Evolutionary conservation across 208 protist genomes (phyloP).

Genomic region (Naegleria lovaniensis): DNA sequence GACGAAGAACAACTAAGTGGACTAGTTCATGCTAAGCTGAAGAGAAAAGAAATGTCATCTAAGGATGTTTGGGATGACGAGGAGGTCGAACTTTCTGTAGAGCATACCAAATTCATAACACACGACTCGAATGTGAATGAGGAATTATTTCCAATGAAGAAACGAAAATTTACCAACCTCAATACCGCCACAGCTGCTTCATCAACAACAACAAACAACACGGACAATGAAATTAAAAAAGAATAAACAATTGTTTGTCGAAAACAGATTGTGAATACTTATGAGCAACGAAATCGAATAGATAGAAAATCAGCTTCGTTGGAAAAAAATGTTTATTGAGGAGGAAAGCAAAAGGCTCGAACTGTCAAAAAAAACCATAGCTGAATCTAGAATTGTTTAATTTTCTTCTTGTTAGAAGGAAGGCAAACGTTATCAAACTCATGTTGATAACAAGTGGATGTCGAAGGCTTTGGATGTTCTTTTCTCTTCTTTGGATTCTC

Average conservation of each 20-base stretch:
- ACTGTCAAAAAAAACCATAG: not conserved
- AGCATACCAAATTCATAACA: not conserved
- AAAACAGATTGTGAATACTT: too few species aligned
- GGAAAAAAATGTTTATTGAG: too few species aligned
- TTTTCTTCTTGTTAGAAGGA: not conserved
- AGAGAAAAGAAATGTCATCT: not conserved
- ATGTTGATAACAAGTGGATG: not conserved
- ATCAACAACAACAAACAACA: not conserved
- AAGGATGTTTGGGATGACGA: not conserved
- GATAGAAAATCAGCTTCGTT: too few species aligned
- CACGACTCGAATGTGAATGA: not conserved
- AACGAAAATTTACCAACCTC: not conserved
- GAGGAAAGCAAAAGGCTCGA: too few species aligned
- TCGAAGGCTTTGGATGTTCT: not conserved
- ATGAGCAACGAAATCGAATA: too few species aligned
- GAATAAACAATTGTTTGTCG: conserved; percentile 1
- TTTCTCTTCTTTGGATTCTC: not conserved
- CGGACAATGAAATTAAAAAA: not conserved
- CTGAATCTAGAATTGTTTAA: not conserved
- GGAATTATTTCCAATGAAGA: not conserved
- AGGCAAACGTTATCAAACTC: not conserved
- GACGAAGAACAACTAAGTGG: not conserved
- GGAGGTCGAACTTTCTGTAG: not conserved
- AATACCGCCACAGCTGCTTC: not conserved
- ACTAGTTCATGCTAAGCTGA: not conserved